Evolutionary conservation across 306 rosid genomes (phyloP).

Genomic region (Pyrus communis): DNA sequence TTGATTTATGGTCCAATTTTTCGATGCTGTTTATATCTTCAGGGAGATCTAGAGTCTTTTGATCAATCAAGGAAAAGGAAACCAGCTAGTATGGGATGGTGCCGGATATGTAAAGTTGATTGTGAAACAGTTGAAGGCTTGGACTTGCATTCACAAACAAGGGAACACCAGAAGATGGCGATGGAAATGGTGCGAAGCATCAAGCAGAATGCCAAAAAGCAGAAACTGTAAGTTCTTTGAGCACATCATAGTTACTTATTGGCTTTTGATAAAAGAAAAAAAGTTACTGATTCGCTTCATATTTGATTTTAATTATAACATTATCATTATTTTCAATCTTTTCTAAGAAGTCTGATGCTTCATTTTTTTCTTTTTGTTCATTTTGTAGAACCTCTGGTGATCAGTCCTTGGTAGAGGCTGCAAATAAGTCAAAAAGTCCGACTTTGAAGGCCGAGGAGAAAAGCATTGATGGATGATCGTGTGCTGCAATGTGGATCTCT

Average conservation of each 20-base stretch:
- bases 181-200: constrained; percentile 87
- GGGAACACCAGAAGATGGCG: constrained; percentile 90
- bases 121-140: constrained; percentile 95
- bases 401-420: constrained; percentile 56
- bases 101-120: constrained; percentile 92
- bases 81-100: constrained; percentile 81
- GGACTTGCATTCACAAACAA: constrained; percentile 91
- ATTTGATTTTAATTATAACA: background rate
- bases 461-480: constrained; percentile 37
- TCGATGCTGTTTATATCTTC: constrained; percentile 22
- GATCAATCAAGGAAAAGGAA: constrained; percentile 71
- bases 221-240: constrained; percentile 47
- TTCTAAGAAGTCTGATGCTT: background rate
- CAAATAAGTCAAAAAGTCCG: constrained; percentile 40
- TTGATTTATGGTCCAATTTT: background rate
- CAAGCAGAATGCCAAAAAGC: constrained; percentile 85
- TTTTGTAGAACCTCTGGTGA: constrained; percentile 49
- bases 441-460: constrained; percentile 55
- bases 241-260: constrained; percentile 7
- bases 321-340: background rate
- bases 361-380: background rate
- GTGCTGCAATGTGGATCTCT: constrained; percentile 32
- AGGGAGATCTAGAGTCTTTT: constrained; percentile 72
- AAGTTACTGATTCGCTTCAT: background rate
- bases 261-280: background rate